Evolutionary conservation across 495 filamentous ascomycete genomes (phyloP).

Genomic region (Lepraria neglecta): DNA sequence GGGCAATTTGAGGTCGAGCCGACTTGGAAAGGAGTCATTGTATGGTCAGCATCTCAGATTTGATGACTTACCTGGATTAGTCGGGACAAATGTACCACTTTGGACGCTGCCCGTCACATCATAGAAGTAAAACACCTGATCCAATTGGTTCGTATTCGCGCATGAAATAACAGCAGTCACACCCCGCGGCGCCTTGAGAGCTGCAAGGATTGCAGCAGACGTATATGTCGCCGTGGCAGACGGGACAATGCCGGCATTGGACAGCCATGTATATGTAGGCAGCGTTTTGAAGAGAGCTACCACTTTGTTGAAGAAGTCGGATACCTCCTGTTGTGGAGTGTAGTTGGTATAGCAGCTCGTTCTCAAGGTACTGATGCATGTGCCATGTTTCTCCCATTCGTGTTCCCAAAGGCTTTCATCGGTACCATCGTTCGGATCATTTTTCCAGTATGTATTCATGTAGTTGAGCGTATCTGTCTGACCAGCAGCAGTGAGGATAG

Average conservation of each 20-base stretch:
- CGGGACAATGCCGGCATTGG: slow-evolving; percentile 44
- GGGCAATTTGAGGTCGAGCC: slow-evolving; percentile 60
- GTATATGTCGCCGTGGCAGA: slow-evolving; percentile 51
- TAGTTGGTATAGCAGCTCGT: slow-evolving; percentile 68
- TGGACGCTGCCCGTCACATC: slow-evolving; percentile 72
- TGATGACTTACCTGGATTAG: slow-evolving; percentile 43
- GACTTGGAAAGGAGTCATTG: slow-evolving; percentile 33
- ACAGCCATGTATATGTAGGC: slow-evolving; percentile 43
- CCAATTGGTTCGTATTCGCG: slow-evolving; percentile 46
- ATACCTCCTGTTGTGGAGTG: slow-evolving; percentile 52
- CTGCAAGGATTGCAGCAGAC: slow-evolving; percentile 52
- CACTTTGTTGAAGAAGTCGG: slow-evolving; percentile 55
- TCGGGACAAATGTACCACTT: slow-evolving; percentile 65
- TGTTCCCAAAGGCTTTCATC: slow-evolving; percentile 73
- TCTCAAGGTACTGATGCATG: slow-evolving; percentile 55
- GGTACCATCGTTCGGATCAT: slow-evolving; percentile 47
- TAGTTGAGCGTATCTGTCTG: slow-evolving; percentile 57
- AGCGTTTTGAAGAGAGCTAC: slow-evolving; percentile 44
- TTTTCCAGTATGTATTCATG: slow-evolving; percentile 78
- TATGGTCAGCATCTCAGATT: not conserved
- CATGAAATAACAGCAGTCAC: slow-evolving; percentile 66
- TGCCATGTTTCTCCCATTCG: slow-evolving; percentile 82
- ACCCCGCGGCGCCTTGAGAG: slow-evolving; percentile 59
- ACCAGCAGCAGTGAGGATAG: slow-evolving; percentile 56
- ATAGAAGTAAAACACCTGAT: slow-evolving; percentile 83